Evolutionary conservation across 345 rosid genomes (phyloP).

Genomic region (Gossypium ekmanianum): DNA sequence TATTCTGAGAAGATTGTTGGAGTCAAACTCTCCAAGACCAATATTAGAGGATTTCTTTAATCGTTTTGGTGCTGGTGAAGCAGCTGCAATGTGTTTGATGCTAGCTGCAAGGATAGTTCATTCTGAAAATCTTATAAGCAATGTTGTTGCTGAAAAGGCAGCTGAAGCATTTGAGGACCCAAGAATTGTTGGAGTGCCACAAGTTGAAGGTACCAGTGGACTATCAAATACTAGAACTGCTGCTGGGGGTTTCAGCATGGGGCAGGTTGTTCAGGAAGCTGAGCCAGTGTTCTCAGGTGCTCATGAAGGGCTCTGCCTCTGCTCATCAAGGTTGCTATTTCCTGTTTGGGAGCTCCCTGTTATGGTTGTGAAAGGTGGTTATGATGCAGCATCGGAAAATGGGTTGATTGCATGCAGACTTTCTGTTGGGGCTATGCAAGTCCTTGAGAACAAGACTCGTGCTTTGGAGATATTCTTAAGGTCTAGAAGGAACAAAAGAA

Average conservation of each 20-base stretch:
- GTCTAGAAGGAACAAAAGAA: slow-evolving; percentile 85
- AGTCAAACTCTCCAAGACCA: slow-evolving; percentile 76
- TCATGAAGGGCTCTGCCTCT: slow-evolving; percentile 89
- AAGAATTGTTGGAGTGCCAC: slow-evolving; percentile 91
- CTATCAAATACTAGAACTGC: slow-evolving; percentile 76
- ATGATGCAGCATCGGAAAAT: slow-evolving; percentile 45
- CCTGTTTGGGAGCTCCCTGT: slow-evolving; percentile 96
- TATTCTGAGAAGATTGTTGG: slow-evolving; percentile 81
- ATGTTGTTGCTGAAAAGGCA: slow-evolving; percentile 77
- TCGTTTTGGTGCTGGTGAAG: slow-evolving; percentile 96
- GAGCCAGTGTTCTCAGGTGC: slow-evolving; percentile 95
- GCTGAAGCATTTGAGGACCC: slow-evolving; percentile 98
- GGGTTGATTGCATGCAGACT: slow-evolving; percentile 73
- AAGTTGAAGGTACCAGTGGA: slow-evolving; percentile 79
- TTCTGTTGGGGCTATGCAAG: slow-evolving; percentile 69
- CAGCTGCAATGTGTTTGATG: slow-evolving; percentile 98
- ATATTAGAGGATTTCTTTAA: slow-evolving; percentile 86
- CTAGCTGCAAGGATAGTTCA: slow-evolving; percentile 81
- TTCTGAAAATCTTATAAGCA: slow-evolving; percentile 72
- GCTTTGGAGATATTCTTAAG: slow-evolving; percentile 81
- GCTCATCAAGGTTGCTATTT: slow-evolving; percentile 83
- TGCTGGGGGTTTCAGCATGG: slow-evolving; percentile 96
- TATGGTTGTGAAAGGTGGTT: slow-evolving; percentile 52
- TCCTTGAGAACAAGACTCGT: slow-evolving; percentile 81
- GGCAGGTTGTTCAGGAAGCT: slow-evolving; percentile 97